A percentile compares a stretch with the other conserved stretches of the same genome.
phyloP scores from a whole-genome alignment of 768 basidiomycete genomes.

The Guyanaporus albipodus region DNA sequence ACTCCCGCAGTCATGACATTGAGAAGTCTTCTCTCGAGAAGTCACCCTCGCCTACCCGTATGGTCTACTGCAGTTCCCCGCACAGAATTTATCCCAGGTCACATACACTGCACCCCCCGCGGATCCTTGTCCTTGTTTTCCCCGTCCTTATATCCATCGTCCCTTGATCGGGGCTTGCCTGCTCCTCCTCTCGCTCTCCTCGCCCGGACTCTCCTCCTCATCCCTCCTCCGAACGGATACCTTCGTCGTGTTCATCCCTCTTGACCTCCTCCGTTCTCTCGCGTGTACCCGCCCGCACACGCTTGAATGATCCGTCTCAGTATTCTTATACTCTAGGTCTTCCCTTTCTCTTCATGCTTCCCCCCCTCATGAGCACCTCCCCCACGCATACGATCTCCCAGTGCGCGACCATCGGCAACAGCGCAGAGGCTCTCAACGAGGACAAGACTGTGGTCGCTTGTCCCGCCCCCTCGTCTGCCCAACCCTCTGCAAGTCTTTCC shows the following conservation, averaged over 20 bases:
- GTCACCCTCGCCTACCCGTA: slow-evolving; percentile 9
- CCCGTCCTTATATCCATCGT: slow-evolving; percentile 24
- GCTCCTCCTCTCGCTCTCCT: slow-evolving; percentile 5
- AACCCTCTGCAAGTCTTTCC: not conserved
- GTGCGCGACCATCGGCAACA: slow-evolving; percentile 30
- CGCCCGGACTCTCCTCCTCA: slow-evolving; percentile 8
- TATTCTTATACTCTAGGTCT: slow-evolving; percentile 15
- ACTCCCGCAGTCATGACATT: slow-evolving; percentile 10
- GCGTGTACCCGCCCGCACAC: slow-evolving; percentile 7
- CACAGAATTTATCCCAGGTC: slow-evolving; percentile 29
- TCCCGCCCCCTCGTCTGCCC: not conserved
- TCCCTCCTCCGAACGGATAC: slow-evolving; percentile 7
- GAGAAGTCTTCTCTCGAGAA: slow-evolving; percentile 8
- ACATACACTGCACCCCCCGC: too few relatives aligned
- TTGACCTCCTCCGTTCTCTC: slow-evolving; percentile 10
- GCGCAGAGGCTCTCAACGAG: slow-evolving; percentile 23
- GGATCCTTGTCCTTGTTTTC: slow-evolving; percentile 24
- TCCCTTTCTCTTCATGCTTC: slow-evolving; percentile 1
- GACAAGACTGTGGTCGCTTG: slow-evolving; percentile 18
- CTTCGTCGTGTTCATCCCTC: slow-evolving; percentile 6
- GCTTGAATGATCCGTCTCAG: slow-evolving; percentile 14
- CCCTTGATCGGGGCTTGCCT: slow-evolving; percentile 17
- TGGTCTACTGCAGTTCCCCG: slow-evolving; percentile 27
- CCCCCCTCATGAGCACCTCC: slow-evolving; percentile 25
- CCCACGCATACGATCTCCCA: slow-evolving; percentile 29